Evolutionary conservation across 2,329 filamentous ascomycete species (phyloP), one percentile per base, ranked within the genome.

Genomic region (Ceratocystis alfenasii): DNA sequence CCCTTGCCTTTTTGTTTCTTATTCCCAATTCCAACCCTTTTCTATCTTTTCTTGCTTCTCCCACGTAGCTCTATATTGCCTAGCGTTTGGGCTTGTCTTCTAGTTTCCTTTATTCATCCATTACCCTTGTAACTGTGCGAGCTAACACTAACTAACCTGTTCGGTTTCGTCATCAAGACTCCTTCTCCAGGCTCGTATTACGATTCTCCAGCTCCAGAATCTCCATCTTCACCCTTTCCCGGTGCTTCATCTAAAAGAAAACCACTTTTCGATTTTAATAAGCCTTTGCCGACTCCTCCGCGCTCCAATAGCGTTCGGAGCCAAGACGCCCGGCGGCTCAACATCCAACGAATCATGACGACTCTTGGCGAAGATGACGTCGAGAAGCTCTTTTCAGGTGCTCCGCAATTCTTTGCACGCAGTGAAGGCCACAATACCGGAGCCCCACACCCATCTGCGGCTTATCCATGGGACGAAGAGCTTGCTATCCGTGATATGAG

Each of bases 311-410:
- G 63, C 33, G 36, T 44, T 17, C 60, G 63, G 66, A 74, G 74
- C 69, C 76, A 79, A 68, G 73, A 75, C 62, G 72, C 73, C 66
- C 78, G 74, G 69, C 79, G 78, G 45, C 73, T 84, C 68, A 82
- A 78, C 71, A 74, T 84, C 48, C 76, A 79, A 68, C 78, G 79
- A 72, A 85, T 83, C 75, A 86, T 86, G 79, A 77, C 82, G 57
- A 80, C 80, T 62, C 76, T 87, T 67, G 80, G 75, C 70, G 79
- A 83, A 59, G 76, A 78, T 50, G 84, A 88, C 69, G 76, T 89
- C 63, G 83, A 86, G 75, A 83, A 84, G 74, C 80, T 89, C 71
- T 90, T 89, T 77, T 87, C 86, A 30, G 87, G 87, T n/a, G 87
- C 87, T 55, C 87, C 87, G 69, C 86, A 88, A 72, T 89, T 87